Evolutionary conservation across 176 grass and related monocot species (phyloP).

Genomic region (Bonia amplexicaulis): DNA sequence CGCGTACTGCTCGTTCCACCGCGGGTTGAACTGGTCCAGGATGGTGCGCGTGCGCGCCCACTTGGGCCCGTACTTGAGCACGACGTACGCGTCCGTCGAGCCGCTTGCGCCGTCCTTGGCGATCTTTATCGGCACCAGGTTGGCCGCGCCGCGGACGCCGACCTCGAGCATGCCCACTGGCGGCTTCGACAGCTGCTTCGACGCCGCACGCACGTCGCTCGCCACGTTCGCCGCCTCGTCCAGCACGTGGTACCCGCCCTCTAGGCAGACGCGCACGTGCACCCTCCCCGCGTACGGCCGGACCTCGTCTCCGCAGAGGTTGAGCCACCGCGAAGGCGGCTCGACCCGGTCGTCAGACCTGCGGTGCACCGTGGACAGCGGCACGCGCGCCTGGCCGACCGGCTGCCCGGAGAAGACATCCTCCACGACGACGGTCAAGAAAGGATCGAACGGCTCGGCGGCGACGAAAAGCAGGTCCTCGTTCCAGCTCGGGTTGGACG

Average conservation of each 20-base stretch:
- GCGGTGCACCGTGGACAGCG: constrained; percentile 70
- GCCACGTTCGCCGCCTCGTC: constrained; percentile 92
- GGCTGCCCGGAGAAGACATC: constrained; percentile 50
- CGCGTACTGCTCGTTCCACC: constrained; percentile 97
- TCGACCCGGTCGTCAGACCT: constrained; percentile 67
- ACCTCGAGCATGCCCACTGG: constrained; percentile 89
- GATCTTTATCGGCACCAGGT: constrained; percentile 95
- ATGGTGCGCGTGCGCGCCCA: constrained; percentile 96
- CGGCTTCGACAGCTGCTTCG: constrained; percentile 94
- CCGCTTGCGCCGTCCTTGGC: constrained; percentile 71
- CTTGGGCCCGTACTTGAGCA: constrained; percentile 94
- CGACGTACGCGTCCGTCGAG: constrained; percentile 86
- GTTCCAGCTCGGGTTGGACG: constrained; percentile 91
- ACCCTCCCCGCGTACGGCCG: constrained; percentile 83
- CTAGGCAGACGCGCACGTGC: constrained; percentile 87
- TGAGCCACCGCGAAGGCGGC: constrained; percentile 88
- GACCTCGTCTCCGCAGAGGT: constrained; percentile 68
- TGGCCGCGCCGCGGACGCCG: constrained; percentile 71
- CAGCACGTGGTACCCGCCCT: constrained; percentile 98
- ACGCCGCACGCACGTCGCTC: constrained; percentile 92
- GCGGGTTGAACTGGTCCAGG: constrained; percentile 92
- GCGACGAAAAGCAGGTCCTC: constrained; percentile 94
- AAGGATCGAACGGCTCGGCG: constrained; percentile 89
- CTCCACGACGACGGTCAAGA: constrained; percentile 68
- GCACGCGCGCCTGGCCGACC: constrained; percentile 69